Percentiles rank a stretch among this genome's conserved stretches.
Conservation (phyloP, 345 rosid genomes). For the Salix exigua region DNA sequence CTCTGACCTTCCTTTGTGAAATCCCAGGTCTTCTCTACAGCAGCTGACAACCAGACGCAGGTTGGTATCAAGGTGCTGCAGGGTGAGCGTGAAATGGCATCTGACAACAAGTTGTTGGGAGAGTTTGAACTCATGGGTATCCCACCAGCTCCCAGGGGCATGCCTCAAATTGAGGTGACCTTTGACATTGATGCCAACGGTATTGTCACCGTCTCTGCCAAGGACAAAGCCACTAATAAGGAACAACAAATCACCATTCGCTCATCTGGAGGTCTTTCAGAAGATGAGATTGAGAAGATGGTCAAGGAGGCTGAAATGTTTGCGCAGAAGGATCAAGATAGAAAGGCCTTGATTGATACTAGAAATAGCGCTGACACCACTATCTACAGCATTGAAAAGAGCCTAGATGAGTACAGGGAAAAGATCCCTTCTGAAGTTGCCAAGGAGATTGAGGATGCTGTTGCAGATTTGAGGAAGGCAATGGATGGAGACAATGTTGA, state of each 20-base stretch:
- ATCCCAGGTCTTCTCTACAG: conserved; percentile 26
- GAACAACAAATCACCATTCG: conserved; percentile 33
- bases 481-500: conserved; percentile 25
- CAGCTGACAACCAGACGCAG: conserved; percentile 29
- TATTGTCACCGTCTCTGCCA: conserved; percentile 37
- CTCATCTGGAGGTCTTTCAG: conserved; percentile 32
- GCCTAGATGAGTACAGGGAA: conserved; percentile 31
- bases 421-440: conserved; percentile 30
- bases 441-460: conserved; percentile 31
- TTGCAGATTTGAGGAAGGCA: conserved; percentile 27
- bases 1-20: background rate
- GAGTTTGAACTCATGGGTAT: conserved; percentile 24
- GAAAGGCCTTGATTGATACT: conserved; percentile 29
- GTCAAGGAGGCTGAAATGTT: conserved; percentile 33
- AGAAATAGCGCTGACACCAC: conserved; percentile 34
- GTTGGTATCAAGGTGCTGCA: conserved; percentile 28
- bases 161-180: conserved; percentile 34
- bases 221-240: conserved; percentile 29
- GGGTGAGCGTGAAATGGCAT: conserved; percentile 31
- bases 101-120: conserved; percentile 26
- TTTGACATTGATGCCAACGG: conserved; percentile 40
- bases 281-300: conserved; percentile 37
- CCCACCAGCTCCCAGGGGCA: conserved; percentile 29
- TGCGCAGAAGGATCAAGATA: conserved; percentile 34
- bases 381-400: conserved; percentile 31